A percentile compares a stretch with the other conserved stretches of the same genome.
Conservation (phyloP, 495 filamentous ascomycete genomes). For the Aspergillus carlsbadensis region DNA sequence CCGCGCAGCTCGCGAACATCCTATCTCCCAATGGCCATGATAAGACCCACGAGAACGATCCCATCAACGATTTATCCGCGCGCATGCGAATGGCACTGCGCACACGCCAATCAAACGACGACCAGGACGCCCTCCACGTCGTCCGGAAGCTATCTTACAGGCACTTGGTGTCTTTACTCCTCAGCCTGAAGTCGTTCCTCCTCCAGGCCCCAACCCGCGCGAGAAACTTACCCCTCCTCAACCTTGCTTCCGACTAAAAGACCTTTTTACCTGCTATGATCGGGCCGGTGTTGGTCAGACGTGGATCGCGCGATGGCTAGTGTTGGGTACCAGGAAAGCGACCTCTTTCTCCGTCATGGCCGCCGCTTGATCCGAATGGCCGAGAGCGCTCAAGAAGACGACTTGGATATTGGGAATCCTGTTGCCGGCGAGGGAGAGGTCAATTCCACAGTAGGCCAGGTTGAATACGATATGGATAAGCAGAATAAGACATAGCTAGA, state of each 20-base stretch:
- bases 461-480: constrained; percentile 99
- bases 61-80: constrained; percentile 24
- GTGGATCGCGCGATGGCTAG: constrained; percentile 92
- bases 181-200: constrained; percentile 56
- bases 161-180: constrained; percentile 55
- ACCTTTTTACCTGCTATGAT: constrained; percentile 62
- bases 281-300: constrained; percentile 58
- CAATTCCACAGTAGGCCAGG: constrained; percentile 64
- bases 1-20: constrained; percentile 30
- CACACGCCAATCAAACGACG: constrained; percentile 52
- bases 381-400: constrained; percentile 79
- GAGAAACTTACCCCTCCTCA: constrained; percentile 66
- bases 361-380: constrained; percentile 73
- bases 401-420: constrained; percentile 64
- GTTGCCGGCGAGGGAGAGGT: constrained; percentile 61
- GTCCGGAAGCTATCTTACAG: constrained; percentile 59
- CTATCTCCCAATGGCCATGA: constrained; percentile 32
- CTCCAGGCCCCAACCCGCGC: constrained; percentile 64
- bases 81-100: constrained; percentile 27
- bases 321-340: constrained; percentile 92
- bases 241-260: constrained; percentile 54
- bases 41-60: constrained; percentile 21
- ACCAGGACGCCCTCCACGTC: constrained; percentile 61
- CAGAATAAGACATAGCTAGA: constrained; percentile 97
- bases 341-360: constrained; percentile 77